Percentiles rank a stretch among this genome's conserved stretches.
Evolutionary conservation across 177 flowering plant genomes (phyloP).

Genomic region (Vitis hybrid): DNA sequence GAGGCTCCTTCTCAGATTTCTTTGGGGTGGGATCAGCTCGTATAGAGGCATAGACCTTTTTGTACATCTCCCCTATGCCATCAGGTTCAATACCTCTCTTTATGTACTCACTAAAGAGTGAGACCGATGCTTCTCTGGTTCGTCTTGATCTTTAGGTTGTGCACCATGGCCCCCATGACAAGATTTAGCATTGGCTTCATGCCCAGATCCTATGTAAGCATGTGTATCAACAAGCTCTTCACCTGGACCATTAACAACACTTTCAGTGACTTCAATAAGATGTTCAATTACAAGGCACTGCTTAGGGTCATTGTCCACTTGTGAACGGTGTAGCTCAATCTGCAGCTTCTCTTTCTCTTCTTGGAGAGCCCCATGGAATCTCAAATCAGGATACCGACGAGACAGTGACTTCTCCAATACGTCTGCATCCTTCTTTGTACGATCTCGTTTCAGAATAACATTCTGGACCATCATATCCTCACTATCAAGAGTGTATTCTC

Average conservation of each 20-base stretch:
- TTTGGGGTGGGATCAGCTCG: constrained; percentile 67
- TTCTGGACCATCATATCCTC: constrained; percentile 33
- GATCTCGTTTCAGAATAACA: constrained; percentile 34
- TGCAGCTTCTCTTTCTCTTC: constrained; percentile 47
- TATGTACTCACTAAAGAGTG: constrained; percentile 65
- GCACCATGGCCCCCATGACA: constrained; percentile 2
- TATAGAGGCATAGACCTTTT: constrained; percentile 88
- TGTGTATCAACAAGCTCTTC: constrained; percentile 20
- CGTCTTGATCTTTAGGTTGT: constrained; percentile 9
- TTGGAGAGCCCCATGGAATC: constrained; percentile 40
- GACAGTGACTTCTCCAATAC: constrained; percentile 43
- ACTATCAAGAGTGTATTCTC: constrained; percentile 43
- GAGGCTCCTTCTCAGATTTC: constrained; percentile 68
- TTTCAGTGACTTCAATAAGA: constrained; percentile 40
- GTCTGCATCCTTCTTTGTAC: constrained; percentile 28
- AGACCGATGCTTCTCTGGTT: constrained; percentile 79
- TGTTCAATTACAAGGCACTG: constrained; percentile 41
- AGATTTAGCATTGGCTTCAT: constrained; percentile 13
- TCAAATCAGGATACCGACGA: constrained; percentile 33
- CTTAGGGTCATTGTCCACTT: constrained; percentile 19
- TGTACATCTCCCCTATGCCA: constrained; percentile 61
- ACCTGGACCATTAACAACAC: constrained; percentile 27
- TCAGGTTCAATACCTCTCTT: constrained; percentile 70
- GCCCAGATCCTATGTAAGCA: constrained; percentile 24
- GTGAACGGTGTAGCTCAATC: constrained; percentile 35